Evolutionary conservation across 164 flowering plant genomes (phyloP), one percentile per base, ranked within the genome.

Genomic region (Liquidambar formosana): DNA sequence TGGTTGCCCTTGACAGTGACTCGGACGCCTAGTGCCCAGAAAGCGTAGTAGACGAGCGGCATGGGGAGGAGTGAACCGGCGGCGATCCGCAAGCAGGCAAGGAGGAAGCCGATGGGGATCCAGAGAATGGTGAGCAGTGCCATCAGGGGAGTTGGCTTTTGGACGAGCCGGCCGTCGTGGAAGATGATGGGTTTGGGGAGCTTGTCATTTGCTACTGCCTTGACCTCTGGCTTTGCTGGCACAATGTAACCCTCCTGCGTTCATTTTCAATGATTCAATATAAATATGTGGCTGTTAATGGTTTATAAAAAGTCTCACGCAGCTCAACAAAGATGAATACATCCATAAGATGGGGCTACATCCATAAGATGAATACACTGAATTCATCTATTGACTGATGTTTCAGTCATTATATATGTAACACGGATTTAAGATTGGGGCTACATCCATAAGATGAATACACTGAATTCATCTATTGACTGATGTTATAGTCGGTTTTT

Each of bases 51-150:
- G 62, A 85, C 84, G 0, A 81, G 11, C 0, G 71, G 77, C 91
- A 85, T 82, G 4, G 91, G 94, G 64, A 89, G 85, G 70, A 83
- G 80, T 0, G 83, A 43, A 0, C 87, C 87, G 9, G 85, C 85
- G 0, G 85, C 84, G 4, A 86, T 81, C 2, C 89, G 75, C 11
- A 88, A 33, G 68, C 81, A 75, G 28, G 89, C 86, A 2, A 85
- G 77, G 33, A 77, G 1, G 77, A 88, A 78, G 28, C 90, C 89
- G 1, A 84, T 57, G 33, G 87, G 87, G 54, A 80, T 73, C 87
- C 84, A 83, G 2, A 83, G 79, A 28, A 83, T 47, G 62, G 62
- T 80, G 73, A 86, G 70, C 10, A 84, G 80, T 0, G 85, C 78
- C 61, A 69, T 47, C 0, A 79, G 43, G 0, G 89, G 87, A 1